Conservation (phyloP, 2,329 filamentous ascomycete species). For the Cercospora janseana region DNA sequence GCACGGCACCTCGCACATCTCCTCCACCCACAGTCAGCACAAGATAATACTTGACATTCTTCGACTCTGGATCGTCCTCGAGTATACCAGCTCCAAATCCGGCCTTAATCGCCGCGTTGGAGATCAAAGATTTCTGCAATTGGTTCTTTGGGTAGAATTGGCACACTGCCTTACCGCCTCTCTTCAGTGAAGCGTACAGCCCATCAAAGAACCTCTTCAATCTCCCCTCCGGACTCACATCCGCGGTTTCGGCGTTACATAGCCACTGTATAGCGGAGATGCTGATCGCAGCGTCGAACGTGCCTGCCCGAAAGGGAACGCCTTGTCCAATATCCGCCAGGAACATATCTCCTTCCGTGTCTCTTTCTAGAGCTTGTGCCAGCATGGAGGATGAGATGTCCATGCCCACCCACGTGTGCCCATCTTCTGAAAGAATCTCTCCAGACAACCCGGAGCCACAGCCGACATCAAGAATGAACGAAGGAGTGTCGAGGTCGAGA, state of each 20-base stretch:
- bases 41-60: slow-evolving; percentile 94
- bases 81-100: slow-evolving; percentile 93
- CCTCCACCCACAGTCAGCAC: slow-evolving; percentile 85
- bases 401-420: slow-evolving; percentile 96
- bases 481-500: slow-evolving; percentile 74
- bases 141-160: slow-evolving; percentile 99
- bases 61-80: slow-evolving; percentile 93
- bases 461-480: slow-evolving; percentile 91
- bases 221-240: slow-evolving; percentile 75
- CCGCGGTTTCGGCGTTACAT: slow-evolving; percentile 88
- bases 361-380: slow-evolving; percentile 86
- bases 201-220: slow-evolving; percentile 88
- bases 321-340: slow-evolving; percentile 94
- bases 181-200: slow-evolving; percentile 76
- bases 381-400: slow-evolving; percentile 95
- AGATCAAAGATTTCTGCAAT: slow-evolving; percentile 87
- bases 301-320: slow-evolving; percentile 85
- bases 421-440: slow-evolving; percentile 86
- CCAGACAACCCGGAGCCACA: slow-evolving; percentile 93
- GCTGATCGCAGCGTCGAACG: slow-evolving; percentile 91
- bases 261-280: slow-evolving; percentile 98
- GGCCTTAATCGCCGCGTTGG: slow-evolving; percentile 81
- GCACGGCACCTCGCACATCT: slow-evolving; percentile 81
- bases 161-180: slow-evolving; percentile 87
- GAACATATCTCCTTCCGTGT: slow-evolving; percentile 90